Conservation (phyloP, 768 basidiomycete genomes). For the Lactarius hatsudake region DNA sequence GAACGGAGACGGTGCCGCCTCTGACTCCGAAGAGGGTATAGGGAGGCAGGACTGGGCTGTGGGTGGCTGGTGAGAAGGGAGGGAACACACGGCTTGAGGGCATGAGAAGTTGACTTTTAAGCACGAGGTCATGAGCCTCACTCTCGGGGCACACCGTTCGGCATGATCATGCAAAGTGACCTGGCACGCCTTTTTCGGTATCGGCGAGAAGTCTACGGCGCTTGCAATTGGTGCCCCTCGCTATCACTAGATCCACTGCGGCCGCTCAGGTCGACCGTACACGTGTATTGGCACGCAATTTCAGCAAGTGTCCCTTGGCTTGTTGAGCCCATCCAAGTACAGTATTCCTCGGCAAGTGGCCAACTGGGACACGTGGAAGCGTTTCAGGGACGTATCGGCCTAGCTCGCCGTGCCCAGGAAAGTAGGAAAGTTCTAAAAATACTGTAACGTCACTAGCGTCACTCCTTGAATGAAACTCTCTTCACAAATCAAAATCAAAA, state of each 20-base stretch:
- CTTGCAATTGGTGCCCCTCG: neutral
- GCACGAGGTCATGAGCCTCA: conserved; percentile 1
- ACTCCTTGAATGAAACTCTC: neutral
- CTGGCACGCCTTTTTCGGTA: neutral
- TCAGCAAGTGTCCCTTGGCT: neutral
- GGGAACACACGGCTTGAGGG: neutral
- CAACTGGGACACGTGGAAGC: neutral
- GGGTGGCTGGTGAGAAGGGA: neutral
- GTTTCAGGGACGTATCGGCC: neutral
- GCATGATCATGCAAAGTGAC: neutral
- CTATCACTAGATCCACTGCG: neutral
- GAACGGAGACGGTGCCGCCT: neutral
- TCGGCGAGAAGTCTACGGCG: neutral
- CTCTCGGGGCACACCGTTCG: neutral
- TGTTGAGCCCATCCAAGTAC: neutral
- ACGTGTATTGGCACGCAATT: neutral
- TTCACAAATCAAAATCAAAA: neutral
- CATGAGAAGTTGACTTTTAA: neutral
- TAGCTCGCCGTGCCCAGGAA: neutral
- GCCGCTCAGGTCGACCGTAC: neutral
- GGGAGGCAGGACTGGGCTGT: neutral
- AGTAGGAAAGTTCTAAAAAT: neutral
- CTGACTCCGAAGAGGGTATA: neutral
- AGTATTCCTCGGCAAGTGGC: neutral
- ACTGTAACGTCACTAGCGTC: neutral